Base-by-base conservation (phyloP, 441 rosid species). In the Rhodomyrtus psidioides region DNA sequence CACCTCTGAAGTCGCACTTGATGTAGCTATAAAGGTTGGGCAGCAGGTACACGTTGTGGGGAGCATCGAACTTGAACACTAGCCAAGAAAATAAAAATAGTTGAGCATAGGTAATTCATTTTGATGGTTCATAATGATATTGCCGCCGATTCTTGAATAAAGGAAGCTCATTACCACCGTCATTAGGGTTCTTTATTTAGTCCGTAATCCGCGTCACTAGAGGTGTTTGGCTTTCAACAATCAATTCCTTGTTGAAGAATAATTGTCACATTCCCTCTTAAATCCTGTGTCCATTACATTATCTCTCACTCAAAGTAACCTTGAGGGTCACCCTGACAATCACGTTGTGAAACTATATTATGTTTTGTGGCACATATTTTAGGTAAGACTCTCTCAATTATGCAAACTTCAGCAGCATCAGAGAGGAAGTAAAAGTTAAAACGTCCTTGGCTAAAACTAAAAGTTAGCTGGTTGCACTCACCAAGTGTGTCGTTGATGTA, bases 11-110 rank as follows among this genome's bases (percentile, higher is more conserved):
- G 83, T 88, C 75, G 79, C 90, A 86, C 23, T 53, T 53, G 46
- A 86, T 26, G 81, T 62, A 88, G 85, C 90, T 88, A 19, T 60
- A 84, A 5, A 84, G 81, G 76, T 84, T 58, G 55, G 90, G 90
- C 53, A 88, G 81, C 90, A 75, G 59, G 87, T 82, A 88, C 85
- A 88, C 83, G 34, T 82, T 34, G 34, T 34, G 85, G 17, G 88
- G 89, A 56, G 85, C 34, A n/a, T 86, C 85, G 7, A 86, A 88
- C 55, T 86, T 88, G 88, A 86, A 86, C 34, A 84, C 90, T 88
- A 30, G 81, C 81, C 81, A 55, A 55, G 42, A 24, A 26, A n/a
- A 62, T 34, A 8, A 62, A 62, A 8, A 30, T 16, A 9, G 24
- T 62, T 62, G 17, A 62, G 75, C 24, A 62, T 62, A 62, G 44